Conservation (phyloP, 441 rosid genomes). For the Melastoma candidum region DNA sequence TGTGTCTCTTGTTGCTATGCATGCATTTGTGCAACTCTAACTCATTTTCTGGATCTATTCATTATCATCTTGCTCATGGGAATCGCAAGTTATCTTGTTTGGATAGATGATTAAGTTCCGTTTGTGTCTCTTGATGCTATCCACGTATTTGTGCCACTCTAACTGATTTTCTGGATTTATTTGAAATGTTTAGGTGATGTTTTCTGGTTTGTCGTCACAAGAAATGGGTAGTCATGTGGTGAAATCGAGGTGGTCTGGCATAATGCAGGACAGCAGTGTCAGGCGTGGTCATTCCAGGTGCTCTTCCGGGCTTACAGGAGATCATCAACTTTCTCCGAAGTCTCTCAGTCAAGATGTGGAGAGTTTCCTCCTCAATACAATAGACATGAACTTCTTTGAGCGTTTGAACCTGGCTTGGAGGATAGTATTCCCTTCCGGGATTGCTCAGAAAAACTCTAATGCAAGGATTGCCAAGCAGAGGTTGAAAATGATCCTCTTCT, state of each 20-base stretch:
- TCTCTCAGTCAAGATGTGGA: constrained; percentile 57
- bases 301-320: constrained; percentile 37
- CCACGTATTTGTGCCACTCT: too few relatives aligned
- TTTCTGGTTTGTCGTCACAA: constrained; percentile 30
- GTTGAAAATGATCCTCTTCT: constrained; percentile 93
- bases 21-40: too few relatives aligned
- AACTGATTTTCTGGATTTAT: too few relatives aligned
- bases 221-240: constrained; percentile 25
- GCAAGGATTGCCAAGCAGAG: constrained; percentile 96
- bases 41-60: too few relatives aligned
- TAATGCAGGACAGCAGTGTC: constrained; percentile 20
- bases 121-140: too few relatives aligned
- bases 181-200: constrained; percentile 35
- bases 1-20: too few relatives aligned
- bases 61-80: too few relatives aligned
- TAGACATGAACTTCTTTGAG: constrained; percentile 79
- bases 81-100: too few relatives aligned
- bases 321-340: constrained; percentile 45
- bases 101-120: too few relatives aligned
- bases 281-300: constrained; percentile 23
- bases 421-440: constrained; percentile 73
- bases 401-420: constrained; percentile 95
- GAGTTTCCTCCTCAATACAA: constrained; percentile 57
- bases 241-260: constrained; percentile 32
- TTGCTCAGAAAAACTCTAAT: constrained; percentile 63